Conservation (phyloP, 2,329 filamentous ascomycete genomes). For the Colletotrichum sp. region DNA sequence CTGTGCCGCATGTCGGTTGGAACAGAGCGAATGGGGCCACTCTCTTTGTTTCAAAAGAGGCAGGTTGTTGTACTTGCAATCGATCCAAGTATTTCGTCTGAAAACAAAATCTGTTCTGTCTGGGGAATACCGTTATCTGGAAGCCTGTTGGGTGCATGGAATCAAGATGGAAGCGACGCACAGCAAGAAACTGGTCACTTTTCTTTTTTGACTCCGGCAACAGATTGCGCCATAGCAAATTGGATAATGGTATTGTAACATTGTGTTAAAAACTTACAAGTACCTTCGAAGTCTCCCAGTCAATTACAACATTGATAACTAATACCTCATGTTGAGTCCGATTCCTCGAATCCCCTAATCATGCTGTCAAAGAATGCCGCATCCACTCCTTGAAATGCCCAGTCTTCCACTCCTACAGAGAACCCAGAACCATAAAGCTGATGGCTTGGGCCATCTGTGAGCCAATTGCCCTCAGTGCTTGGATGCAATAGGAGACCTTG, state of each 20-base stretch:
- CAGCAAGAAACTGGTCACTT: not conserved
- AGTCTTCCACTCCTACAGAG: slow-evolving; percentile 30
- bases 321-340: not conserved
- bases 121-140: accelerated
- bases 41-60: not conserved
- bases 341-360: not conserved
- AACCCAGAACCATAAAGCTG: slow-evolving; percentile 16
- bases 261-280: accelerated
- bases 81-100: not conserved
- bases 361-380: slow-evolving; percentile 34
- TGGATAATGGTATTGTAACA: accelerated
- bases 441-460: not conserved
- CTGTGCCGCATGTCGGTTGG: not conserved
- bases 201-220: too few relatives aligned
- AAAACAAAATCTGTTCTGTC: accelerated
- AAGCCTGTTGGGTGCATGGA: not conserved
- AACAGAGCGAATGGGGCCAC: not conserved
- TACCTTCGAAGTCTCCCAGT: not conserved
- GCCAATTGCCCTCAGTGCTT: not conserved
- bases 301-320: not conserved
- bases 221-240: not conserved
- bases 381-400: slow-evolving; percentile 38
- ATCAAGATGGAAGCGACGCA: accelerated
- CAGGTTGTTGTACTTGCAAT: accelerated
- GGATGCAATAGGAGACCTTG: not conserved